Evolutionary conservation across 2,329 filamentous ascomycete species (phyloP), one percentile per base, ranked within the genome.

Genomic region (Cladosporium sp.): DNA sequence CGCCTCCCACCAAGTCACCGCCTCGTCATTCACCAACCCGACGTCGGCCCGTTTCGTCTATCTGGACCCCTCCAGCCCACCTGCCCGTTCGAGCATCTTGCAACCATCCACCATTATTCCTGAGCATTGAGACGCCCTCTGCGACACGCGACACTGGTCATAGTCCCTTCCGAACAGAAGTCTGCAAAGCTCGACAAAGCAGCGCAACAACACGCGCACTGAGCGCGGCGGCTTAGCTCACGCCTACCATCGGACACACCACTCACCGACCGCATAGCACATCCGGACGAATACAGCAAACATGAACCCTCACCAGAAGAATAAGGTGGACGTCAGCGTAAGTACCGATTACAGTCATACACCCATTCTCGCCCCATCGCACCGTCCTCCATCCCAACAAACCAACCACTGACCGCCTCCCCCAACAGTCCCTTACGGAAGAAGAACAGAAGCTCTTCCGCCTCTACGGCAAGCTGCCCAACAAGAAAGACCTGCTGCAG

Each of bases 241-340:
- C 43, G 43, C 19, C 43, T 47, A 12, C n/a, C 18, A 22, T 38
- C 43, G 37, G 32, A 34, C 11, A 9, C 43, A 38, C 30, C 30
- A 37, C 22, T 13, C 32, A 29, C 34, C 7, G 38, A 13, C 20
- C 19, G 38, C 17, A 9, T 20, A 20, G 38, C 41, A 20, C 19
- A 15, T 45, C 18, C 20, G 22, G 19, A 48, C 24, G 27, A 20
- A 22, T 30, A 22, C 48, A 40, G 48, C 32, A 22, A 51, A 38
- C 59, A 95, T 97, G 89, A 96, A 96, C 72, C 92, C 92, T 63
- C 89, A 91, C 71, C 89, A 96, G 80, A 91, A 95, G 81, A 96
- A 96, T 80, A 97, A 99, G 80, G 81, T 97, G 65, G 93, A 99
- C 74, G 80, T 96, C 74, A 91, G 82, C 78, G 93, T 96, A 76